Evolutionary conservation across 345 rosid species (phyloP).

Genomic region (Camelina sativa): DNA sequence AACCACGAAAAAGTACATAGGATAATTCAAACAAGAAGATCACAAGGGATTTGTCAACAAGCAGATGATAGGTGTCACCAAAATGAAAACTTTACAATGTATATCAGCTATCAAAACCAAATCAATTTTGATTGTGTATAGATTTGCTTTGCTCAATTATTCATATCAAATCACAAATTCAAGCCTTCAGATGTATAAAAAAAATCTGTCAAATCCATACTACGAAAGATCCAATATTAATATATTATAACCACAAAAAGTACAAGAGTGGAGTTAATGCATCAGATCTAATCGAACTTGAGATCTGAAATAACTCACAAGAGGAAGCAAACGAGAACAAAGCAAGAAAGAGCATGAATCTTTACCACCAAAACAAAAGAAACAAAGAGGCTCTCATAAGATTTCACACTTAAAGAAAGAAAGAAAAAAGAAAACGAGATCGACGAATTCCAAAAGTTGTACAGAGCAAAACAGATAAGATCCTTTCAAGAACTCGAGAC

Average conservation of each 20-base stretch:
- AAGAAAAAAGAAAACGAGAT: neutral
- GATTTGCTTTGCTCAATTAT: too few species aligned
- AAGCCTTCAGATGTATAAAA: neutral
- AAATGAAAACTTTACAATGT: neutral
- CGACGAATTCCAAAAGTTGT: neutral
- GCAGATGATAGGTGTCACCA: neutral
- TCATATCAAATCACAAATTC: neutral
- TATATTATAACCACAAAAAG: neutral
- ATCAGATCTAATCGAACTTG: constrained; percentile 22
- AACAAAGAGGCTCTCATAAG: neutral
- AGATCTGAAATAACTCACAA: constrained; percentile 18
- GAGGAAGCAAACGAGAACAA: constrained; percentile 6
- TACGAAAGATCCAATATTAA: neutral
- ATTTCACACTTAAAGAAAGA: neutral
- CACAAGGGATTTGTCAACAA: neutral
- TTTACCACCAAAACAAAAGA: neutral
- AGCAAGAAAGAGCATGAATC: neutral
- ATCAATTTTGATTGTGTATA: neutral
- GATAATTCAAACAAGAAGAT: neutral
- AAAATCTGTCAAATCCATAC: neutral
- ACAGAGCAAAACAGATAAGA: constrained; percentile 13
- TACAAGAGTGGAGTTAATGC: neutral
- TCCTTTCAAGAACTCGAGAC: neutral
- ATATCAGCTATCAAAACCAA: neutral
- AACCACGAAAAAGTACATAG: too few species aligned